Conservation (phyloP, 768 basidiomycete genomes). For the Boletus rubescentipes region DNA sequence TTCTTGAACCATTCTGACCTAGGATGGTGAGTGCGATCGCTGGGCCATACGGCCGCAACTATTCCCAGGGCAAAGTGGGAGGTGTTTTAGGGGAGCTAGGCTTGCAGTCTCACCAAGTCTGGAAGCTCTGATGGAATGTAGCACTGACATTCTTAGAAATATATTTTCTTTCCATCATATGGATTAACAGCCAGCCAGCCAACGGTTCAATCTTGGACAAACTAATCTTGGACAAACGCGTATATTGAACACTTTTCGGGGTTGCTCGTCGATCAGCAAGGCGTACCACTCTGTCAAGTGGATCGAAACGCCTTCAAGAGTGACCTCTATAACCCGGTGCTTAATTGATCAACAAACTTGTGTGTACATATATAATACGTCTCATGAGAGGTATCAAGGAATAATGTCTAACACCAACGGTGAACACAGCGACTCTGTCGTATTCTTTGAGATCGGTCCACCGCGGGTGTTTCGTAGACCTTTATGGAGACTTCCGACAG, state of each 20-base stretch:
- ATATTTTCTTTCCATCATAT: background rate
- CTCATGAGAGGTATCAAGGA: background rate
- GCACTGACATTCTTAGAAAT: background rate
- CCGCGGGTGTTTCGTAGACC: background rate
- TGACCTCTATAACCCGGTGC: too few relatives aligned
- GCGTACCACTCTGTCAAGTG: too few relatives aligned
- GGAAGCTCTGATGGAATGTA: constrained; percentile 51
- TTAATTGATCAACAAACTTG: too few relatives aligned
- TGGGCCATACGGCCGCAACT: constrained; percentile 73
- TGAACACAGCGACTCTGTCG: background rate
- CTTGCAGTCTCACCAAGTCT: constrained; percentile 59
- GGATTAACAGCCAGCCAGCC: background rate
- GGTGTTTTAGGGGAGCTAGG: constrained; percentile 68
- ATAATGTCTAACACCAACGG: background rate
- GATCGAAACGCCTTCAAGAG: too few relatives aligned
- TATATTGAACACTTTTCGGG: too few relatives aligned
- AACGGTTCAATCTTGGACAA: too few relatives aligned
- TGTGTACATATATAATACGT: too few relatives aligned
- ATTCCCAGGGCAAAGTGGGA: constrained; percentile 70
- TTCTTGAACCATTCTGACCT: background rate
- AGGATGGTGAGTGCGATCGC: constrained; percentile 79
- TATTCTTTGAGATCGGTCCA: background rate
- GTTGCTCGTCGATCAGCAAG: too few relatives aligned
- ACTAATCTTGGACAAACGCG: too few relatives aligned
- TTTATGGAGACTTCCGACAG: background rate